Base-by-base conservation (phyloP, 345 rosid genomes). In the Jatropha curcas region DNA sequence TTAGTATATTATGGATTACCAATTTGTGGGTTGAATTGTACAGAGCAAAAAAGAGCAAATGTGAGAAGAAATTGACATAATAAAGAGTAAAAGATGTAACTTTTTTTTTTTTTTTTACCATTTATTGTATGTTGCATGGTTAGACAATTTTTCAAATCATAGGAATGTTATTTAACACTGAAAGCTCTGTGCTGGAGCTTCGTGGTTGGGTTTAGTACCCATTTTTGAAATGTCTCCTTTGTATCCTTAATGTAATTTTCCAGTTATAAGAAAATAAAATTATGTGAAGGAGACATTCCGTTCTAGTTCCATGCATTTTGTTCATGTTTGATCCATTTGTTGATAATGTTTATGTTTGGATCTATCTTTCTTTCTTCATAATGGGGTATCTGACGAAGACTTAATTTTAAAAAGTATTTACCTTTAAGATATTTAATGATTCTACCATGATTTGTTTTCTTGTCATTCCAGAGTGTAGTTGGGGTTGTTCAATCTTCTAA, bases 1-100 rank as follows among this genome's bases (percentile, higher is more conserved):
- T 91, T 71, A 92, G 99, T 76, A 87, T 92, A 45, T 70, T 91
- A 76, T 92, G 99, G 98, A 76, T 95, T 73, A 74, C 81, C 37
- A 92, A 89, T 70, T 86, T 92, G 75, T 95, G 99, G 97, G 72
- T 82, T 28, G 86, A 90, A 60, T 86, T 84, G 72, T 80, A 76
- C 74, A 85, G 86, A 75, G 92, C 84, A 71, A 81, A 81, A 76
- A 79, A 77, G 16, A 74, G 39, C 24, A 82, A 77, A 77, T 75
- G 68, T 69, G 72, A 72, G 60, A 84, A 86, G 83, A 87, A 88
- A 77, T 28, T 59, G 62, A 81, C 80, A 71, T 88, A 82, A 79
- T 24, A 27, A n/a, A 33, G 31, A 9, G 1, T 39, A 0, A 7
- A 27, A 34, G 50, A 65, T 30, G 33, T 31, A 8, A 66, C 17